phyloP scores from a whole-genome alignment of 768 basidiomycete genomes.

The Psilocybe cubensis region DNA sequence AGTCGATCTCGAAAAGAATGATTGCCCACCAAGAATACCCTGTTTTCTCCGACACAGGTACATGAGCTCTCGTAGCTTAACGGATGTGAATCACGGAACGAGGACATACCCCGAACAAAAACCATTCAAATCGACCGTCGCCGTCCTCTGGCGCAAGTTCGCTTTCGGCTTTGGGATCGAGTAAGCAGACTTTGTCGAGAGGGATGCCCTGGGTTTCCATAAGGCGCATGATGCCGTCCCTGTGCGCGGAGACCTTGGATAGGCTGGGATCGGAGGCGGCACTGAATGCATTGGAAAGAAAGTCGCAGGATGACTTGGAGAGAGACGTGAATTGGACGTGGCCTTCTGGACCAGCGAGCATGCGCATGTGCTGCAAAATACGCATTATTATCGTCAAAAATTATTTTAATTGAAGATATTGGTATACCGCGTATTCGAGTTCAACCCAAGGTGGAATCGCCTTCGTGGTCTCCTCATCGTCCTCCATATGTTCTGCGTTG shows the following conservation, averaged over 20 bases:
- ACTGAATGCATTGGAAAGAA: slow-evolving; percentile 45
- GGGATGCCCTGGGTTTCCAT: slow-evolving; percentile 45
- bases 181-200: slow-evolving; percentile 77
- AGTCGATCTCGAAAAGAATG: too few species aligned
- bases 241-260: slow-evolving; percentile 50
- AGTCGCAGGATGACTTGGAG: slow-evolving; percentile 66
- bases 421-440: slow-evolving; percentile 79
- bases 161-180: slow-evolving; percentile 87
- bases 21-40: slow-evolving; percentile 39
- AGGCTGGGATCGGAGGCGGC: slow-evolving; percentile 15
- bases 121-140: slow-evolving; percentile 78
- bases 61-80: slow-evolving; percentile 3
- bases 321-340: slow-evolving; percentile 86
- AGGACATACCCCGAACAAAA: slow-evolving; percentile 88
- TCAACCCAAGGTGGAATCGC: slow-evolving; percentile 89
- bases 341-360: slow-evolving; percentile 65
- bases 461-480: slow-evolving; percentile 76
- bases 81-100: too few species aligned
- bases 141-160: slow-evolving; percentile 78
- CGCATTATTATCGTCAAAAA: not conserved
- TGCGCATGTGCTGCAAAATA: slow-evolving; percentile 76
- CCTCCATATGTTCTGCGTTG: slow-evolving; percentile 88
- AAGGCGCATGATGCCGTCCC: slow-evolving; percentile 59
- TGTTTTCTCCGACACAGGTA: too few species aligned
- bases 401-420: not conserved